Conservation (phyloP, 2,329 filamentous ascomycete genomes). For the Alternaria novae-zelandiae region DNA sequence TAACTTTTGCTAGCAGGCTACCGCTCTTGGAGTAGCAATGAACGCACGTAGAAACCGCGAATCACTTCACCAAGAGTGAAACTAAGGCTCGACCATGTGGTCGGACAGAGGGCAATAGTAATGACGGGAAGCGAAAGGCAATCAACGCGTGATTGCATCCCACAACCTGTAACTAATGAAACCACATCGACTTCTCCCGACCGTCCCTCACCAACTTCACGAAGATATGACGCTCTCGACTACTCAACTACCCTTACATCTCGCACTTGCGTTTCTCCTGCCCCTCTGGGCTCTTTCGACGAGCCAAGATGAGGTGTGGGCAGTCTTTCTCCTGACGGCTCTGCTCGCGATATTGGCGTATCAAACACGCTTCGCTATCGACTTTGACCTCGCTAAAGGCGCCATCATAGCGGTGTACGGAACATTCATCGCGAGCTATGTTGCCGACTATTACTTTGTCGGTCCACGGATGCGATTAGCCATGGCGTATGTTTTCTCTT, state of each 20-base stretch:
- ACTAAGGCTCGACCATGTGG: background rate
- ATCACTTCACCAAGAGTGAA: background rate
- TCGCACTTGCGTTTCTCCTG: background rate
- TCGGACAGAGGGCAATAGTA: background rate
- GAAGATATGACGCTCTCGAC: background rate
- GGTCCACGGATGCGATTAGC: background rate
- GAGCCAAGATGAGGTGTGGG: background rate
- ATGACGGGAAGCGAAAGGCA: background rate
- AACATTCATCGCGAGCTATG: background rate
- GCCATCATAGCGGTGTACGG: background rate
- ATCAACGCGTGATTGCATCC: background rate
- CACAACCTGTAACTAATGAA: background rate
- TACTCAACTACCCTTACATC: too few relatives aligned
- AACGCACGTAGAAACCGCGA: background rate
- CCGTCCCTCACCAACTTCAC: background rate
- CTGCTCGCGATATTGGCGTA: background rate
- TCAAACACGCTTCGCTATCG: background rate
- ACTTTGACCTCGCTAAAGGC: background rate
- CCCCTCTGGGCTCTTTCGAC: background rate
- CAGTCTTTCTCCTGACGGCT: background rate
- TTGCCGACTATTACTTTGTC: background rate
- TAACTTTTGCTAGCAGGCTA: constrained; percentile 9
- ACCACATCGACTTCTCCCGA: background rate
- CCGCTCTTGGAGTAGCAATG: background rate
- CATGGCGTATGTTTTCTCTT: background rate